A percentile compares a stretch with the other conserved stretches of the same genome.
Conservation (phyloP, 2,329 filamentous ascomycete genomes). For the Diaporthe helianthi region DNA sequence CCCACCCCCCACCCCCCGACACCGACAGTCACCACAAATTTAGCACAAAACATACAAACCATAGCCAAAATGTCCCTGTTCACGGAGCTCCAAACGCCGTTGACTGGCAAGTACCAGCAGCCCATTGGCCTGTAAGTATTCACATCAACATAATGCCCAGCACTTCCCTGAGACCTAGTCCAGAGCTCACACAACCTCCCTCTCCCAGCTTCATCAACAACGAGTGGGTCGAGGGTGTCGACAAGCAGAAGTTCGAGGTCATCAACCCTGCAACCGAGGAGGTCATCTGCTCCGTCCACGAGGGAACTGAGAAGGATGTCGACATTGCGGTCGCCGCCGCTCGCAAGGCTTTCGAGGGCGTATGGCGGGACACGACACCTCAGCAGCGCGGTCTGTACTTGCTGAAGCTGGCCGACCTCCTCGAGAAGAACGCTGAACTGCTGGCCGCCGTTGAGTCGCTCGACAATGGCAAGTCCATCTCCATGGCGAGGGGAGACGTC, state of each 20-base stretch:
- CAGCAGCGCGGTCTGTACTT: constrained; percentile 74
- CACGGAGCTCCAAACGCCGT: constrained; percentile 71
- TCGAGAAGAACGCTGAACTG: constrained; percentile 78
- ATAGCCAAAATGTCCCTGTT: constrained; percentile 43
- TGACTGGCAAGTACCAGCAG: constrained; percentile 65
- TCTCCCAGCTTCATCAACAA: constrained; percentile 83
- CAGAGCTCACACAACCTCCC: background rate
- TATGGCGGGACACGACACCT: constrained; percentile 73
- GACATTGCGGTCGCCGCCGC: constrained; percentile 83
- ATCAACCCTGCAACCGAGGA: constrained; percentile 88
- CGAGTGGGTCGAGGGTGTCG: constrained; percentile 82
- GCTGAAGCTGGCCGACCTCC: constrained; percentile 78
- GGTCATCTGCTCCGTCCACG: constrained; percentile 81
- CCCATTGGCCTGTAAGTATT: constrained; percentile 66
- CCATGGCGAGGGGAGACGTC: constrained; percentile 79
- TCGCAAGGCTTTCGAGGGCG: constrained; percentile 81
- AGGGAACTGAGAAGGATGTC: constrained; percentile 88
- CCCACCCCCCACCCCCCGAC: background rate
- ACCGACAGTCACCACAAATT: background rate
- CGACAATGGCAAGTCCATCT: constrained; percentile 86
- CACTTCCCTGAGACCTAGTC: too few relatives aligned
- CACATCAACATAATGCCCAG: background rate
- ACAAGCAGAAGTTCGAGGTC: constrained; percentile 91
- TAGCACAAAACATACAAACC: background rate
- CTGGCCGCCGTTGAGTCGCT: constrained; percentile 85